A percentile compares a stretch with the other conserved stretches of the same genome.
These are phyloP conservation scores for Diplocarpon mali DNA, from an alignment of 2,329 filamentous ascomycete species.

Conservation along the genomic window DNA sequence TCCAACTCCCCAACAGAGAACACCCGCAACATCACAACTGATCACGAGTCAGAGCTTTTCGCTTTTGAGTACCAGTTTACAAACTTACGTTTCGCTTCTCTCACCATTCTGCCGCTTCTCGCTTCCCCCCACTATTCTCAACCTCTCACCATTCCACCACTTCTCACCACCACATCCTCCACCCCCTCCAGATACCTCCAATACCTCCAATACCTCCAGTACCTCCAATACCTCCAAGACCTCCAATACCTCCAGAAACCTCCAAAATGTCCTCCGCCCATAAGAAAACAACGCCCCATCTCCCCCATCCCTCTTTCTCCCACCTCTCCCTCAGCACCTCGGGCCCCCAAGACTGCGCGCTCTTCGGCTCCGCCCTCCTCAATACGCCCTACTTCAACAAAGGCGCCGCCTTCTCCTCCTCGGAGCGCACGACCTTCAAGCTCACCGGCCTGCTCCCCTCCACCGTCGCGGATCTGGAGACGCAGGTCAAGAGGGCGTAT, in stretches of 20 bases:
- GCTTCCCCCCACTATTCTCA: too few relatives aligned
- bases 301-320: slow-evolving; percentile 30
- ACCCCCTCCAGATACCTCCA: not conserved
- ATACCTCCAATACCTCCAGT: not conserved
- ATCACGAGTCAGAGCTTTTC: too few relatives aligned
- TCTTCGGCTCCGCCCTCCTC: slow-evolving; percentile 44
- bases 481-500: slow-evolving; percentile 69
- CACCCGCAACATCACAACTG: too few relatives aligned
- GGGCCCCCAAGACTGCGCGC: slow-evolving; percentile 38
- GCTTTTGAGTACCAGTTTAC: too few relatives aligned
- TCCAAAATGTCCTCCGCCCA: slow-evolving; percentile 14
- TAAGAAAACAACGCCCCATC: slow-evolving; percentile 17
- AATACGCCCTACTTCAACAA: slow-evolving; percentile 68
- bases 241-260: not conserved
- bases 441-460: slow-evolving; percentile 64
- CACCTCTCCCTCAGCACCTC: slow-evolving; percentile 37
- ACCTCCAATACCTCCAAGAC: not conserved
- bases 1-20: too few relatives aligned
- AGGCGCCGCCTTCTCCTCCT: slow-evolving; percentile 61
- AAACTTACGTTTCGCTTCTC: too few relatives aligned
- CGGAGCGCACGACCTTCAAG: slow-evolving; percentile 60
- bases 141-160: too few relatives aligned
- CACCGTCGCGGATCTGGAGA: slow-evolving; percentile 61
- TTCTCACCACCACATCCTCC: not conserved
- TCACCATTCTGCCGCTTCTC: too few relatives aligned